A percentile compares a stretch with the other conserved stretches of the same genome.
Conservation (phyloP, 1,284 basidiomycete species). For the Apiotrichum laibachii region DNA sequence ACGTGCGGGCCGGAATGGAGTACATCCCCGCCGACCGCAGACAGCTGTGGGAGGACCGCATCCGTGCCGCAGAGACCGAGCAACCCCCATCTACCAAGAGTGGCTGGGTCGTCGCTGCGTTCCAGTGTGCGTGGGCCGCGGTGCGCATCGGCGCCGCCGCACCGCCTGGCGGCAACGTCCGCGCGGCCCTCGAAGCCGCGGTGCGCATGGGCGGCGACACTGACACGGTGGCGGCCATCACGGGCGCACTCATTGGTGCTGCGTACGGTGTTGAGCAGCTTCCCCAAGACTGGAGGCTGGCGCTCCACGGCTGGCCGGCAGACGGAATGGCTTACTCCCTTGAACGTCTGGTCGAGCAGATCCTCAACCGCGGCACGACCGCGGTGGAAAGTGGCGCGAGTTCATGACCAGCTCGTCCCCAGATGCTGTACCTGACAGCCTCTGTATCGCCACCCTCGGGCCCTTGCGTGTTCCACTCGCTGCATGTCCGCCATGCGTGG, state of each 20-base stretch:
- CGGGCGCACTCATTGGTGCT: neutral
- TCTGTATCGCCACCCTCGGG: no score
- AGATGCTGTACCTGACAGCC: no score
- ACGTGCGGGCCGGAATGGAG: neutral
- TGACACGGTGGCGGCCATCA: constrained; percentile 3
- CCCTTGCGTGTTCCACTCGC: no score
- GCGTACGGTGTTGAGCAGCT: neutral
- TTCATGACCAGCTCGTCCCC: no score
- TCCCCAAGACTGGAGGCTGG: neutral
- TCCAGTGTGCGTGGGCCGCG: constrained; percentile 2
- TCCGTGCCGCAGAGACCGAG: constrained; percentile 1
- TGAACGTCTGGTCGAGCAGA: no score
- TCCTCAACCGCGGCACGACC: no score
- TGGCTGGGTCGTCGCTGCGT: constrained; percentile 7
- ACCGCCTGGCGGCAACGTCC: no score
- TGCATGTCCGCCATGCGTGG: no score
- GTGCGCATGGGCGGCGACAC: constrained; percentile 3
- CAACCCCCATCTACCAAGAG: neutral
- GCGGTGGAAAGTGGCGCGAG: no score
- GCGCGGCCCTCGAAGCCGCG: neutral
- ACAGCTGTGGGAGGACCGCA: neutral
- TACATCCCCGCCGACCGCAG: neutral
- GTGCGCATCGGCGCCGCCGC: no score
- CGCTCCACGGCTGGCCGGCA: constrained; percentile 2
- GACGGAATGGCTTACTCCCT: no score